phyloP scores from a whole-genome alignment of 371 early-diverging fungal genomes.

The Nematocida sp. region DNA sequence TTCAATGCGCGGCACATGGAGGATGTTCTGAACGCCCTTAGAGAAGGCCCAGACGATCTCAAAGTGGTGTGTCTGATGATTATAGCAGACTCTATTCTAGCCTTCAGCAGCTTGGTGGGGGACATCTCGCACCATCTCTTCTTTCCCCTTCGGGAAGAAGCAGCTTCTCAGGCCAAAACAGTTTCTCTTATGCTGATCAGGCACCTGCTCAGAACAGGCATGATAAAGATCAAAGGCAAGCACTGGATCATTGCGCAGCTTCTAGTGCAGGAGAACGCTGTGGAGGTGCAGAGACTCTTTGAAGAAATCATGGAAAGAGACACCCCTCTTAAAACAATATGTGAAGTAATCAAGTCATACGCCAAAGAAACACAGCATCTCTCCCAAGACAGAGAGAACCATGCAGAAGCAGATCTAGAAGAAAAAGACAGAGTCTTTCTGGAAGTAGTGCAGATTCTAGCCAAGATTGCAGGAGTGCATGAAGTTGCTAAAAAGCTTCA shows the following conservation, averaged over 20 bases:
- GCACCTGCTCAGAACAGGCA: constrained; percentile 40
- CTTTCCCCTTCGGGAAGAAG: neutral
- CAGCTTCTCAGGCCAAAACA: constrained; percentile 1
- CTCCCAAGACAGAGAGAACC: neutral
- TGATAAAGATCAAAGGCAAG: constrained; percentile 40
- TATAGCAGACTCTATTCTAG: constrained; percentile 44
- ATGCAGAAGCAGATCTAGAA: neutral
- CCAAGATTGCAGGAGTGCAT: constrained; percentile 1
- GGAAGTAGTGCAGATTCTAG: constrained; percentile 4
- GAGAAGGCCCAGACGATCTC: neutral
- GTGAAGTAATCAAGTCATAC: constrained; percentile 47
- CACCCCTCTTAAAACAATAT: constrained; percentile 11
- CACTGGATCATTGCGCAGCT: constrained; percentile 41
- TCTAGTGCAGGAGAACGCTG: neutral
- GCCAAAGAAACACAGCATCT: constrained; percentile 1
- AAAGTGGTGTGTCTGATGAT: constrained; percentile 27
- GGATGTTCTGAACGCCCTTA: neutral
- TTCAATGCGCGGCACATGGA: constrained; percentile 25
- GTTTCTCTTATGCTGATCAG: constrained; percentile 38
- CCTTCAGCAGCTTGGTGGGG: constrained; percentile 45
- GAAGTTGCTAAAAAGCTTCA: constrained; percentile 18
- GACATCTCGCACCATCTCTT: constrained; percentile 26
- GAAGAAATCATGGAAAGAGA: constrained; percentile 38
- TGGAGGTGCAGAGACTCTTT: constrained; percentile 10
- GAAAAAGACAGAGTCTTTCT: neutral